Evolutionary conservation across 2,329 filamentous ascomycete species (phyloP), one percentile per base, ranked within the genome.

Genomic region (Monosporascus sp.): DNA sequence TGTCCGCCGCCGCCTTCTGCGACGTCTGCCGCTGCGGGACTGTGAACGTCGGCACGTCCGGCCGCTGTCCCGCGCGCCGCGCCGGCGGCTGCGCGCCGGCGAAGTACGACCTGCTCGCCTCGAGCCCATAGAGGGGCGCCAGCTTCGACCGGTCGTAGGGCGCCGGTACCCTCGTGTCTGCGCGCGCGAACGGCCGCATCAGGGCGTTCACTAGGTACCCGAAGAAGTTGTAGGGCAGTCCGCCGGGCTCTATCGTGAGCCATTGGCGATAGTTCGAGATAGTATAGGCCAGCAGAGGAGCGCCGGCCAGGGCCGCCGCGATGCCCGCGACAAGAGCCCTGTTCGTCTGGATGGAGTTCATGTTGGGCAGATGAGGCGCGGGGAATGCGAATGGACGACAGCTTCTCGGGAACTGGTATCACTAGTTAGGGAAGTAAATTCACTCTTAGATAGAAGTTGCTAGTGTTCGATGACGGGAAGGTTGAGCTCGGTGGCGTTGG

Each of bases 211-310:
- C 20, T 0, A 73, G 62, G 71, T 72, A 78, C 35, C 76, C 76
- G 20, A 64, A 35, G 27, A 70, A 27, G 52, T 76, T 74, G 59
- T 74, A 65, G 0, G 75, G 74, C 0, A 76, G 53, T 17, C 75
- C 75, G 53, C 76, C 74, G 3, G 66, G 68, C 15, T 75, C 75
- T 35, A 78, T 68, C 1, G 70, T 68, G 17, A 74, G 66, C 61
- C 65, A 78, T 48, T 63, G 66, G 4, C 57, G 64, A 64, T 78
- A 78, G 61, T 64, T 67, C 38, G 57, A 51, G 45, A 60, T 48
- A 20, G 63, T 59, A 50, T 67, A 63, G 6, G 62, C 56, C 43
- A 65, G 24, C 4, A 62, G 43, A 11, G 54, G 56, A 15, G 54
- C 15, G 45, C 36, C 39, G 45, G 48, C 52, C 18, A 47, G 17